Base-by-base conservation (phyloP, 1,284 basidiomycete species). In the Ganoderma multipileum region DNA sequence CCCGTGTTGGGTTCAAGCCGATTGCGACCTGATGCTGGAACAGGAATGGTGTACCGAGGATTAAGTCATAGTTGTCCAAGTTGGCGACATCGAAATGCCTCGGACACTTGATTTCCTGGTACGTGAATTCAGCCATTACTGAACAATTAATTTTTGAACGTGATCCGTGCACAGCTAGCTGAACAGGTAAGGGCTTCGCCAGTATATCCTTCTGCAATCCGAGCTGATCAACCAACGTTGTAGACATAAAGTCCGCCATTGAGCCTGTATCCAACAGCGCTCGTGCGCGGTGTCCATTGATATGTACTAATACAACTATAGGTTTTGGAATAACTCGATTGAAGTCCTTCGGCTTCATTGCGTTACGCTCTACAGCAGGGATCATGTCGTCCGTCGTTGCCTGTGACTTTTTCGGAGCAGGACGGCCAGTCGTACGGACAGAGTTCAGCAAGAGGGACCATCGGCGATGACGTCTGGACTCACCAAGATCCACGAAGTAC, bases 41-140 rank as follows among this genome's bases (percentile, higher is more conserved):
- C 6, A 65, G 28, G 41, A 65, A 65, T 0, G 64, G 64, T 11
- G 64, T 65, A 0, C 64, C 64, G 0, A 65, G 44, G 20, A 65
- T 65, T 18, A 65, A 16, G n/a, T 65, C 64, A 18, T 65, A 65
- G 18, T 59, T 57, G 33, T 41, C 33, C 20, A 65, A 23, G 42
- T 59, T 59, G 3, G 44, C 30, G 20, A 80, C 69, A 63, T 82
- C 80, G 60, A 82, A 80, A 12, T 71, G 70, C 2, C 72, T 64
- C 7, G 66, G 65, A 36, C 55, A 63, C 1, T 70, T 50, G 0
- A 84, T 81, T 0, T 33, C 38, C 39, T 82, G 80, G 60, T 83
- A 83, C 1, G 20, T 14, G n/a, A 63, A 68, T 14, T 58, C 63
- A 20, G 30, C 50, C 18, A 16, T 42, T 4, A 42, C 41, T 42